These are phyloP conservation scores for Thelonectria blattea DNA, from an alignment of 2,329 filamentous ascomycete species.

Conservation along the genomic window DNA sequence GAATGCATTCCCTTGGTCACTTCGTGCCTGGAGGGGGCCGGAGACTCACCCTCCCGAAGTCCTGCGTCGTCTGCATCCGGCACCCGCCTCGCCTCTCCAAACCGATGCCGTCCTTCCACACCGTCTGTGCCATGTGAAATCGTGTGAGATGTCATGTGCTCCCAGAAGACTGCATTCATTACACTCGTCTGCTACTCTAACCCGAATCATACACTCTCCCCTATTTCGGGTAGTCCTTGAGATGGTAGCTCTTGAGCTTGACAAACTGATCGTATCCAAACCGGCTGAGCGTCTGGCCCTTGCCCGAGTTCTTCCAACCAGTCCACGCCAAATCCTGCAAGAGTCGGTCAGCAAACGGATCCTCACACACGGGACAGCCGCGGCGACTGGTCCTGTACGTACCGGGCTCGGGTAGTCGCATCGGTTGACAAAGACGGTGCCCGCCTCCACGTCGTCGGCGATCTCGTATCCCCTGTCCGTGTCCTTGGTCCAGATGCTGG, in stretches of 20 bases:
- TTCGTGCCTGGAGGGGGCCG: background rate
- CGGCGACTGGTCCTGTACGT: constrained; percentile 49
- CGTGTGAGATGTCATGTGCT: too few relatives aligned
- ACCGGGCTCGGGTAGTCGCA: constrained; percentile 92
- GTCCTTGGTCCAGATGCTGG: constrained; percentile 98
- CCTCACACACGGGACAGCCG: background rate
- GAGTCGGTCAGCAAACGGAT: constrained; percentile 23
- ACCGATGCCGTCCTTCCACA: too few relatives aligned
- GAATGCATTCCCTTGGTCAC: too few relatives aligned
- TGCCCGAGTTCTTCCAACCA: constrained; percentile 96
- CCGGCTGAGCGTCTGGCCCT: constrained; percentile 84
- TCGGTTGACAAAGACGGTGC: constrained; percentile 95
- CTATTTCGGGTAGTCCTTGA: constrained; percentile 79
- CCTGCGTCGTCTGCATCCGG: too few relatives aligned
- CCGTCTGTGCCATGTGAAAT: too few relatives aligned
- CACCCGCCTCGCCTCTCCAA: too few relatives aligned
- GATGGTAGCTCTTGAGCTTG: constrained; percentile 93
- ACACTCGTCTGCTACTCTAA: constrained; percentile 24
- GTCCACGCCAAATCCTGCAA: constrained; percentile 89
- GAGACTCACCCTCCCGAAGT: background rate
- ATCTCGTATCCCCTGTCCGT: constrained; percentile 75
- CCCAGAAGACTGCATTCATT: constrained; percentile 1
- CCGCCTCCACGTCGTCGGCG: constrained; percentile 82
- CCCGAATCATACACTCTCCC: background rate
- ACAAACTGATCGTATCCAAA: constrained; percentile 96